Percentiles rank a stretch among this genome's conserved stretches.
These are phyloP conservation scores for Aspergillus nidulans DNA, from an alignment of 495 filamentous ascomycete species.

Conservation along the genomic window DNA sequence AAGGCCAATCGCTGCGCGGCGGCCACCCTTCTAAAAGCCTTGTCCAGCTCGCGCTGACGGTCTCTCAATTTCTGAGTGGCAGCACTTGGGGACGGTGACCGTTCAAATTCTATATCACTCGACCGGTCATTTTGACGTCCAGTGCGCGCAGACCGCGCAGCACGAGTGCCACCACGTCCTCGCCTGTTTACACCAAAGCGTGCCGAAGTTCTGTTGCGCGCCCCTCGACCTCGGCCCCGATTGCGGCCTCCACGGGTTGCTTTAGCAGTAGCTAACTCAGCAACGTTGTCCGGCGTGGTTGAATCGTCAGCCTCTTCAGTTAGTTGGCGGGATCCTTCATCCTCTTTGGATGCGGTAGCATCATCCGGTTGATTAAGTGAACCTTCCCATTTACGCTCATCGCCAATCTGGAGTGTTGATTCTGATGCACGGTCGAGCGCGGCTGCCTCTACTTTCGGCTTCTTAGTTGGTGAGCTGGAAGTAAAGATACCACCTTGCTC, in stretches of 20 bases:
- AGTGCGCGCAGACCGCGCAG: constrained; percentile 19
- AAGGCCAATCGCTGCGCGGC: constrained; percentile 37
- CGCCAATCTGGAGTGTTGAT: constrained; percentile 20
- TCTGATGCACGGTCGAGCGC: constrained; percentile 21
- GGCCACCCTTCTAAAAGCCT: constrained; percentile 40
- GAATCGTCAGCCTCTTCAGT: constrained; percentile 20
- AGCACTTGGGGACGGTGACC: constrained; percentile 34
- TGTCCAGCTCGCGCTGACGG: constrained; percentile 40
- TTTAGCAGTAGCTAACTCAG: constrained; percentile 16
- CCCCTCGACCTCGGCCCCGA: constrained; percentile 36
- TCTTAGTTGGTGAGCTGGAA: constrained; percentile 21
- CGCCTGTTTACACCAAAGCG: constrained; percentile 18
- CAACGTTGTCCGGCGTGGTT: constrained; percentile 17
- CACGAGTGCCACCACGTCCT: constrained; percentile 20
- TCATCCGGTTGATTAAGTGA: constrained; percentile 19
- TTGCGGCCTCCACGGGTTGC: constrained; percentile 36
- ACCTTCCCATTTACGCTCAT: constrained; percentile 13
- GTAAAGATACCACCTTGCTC: constrained; percentile 16
- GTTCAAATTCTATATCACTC: constrained; percentile 29
- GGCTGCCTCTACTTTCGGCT: constrained; percentile 29
- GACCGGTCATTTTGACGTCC: constrained; percentile 23
- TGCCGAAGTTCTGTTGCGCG: constrained; percentile 28
- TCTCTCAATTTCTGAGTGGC: constrained; percentile 33
- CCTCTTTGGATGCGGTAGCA: constrained; percentile 12
- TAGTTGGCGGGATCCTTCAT: constrained; percentile 19